Conservation (phyloP, 768 basidiomycete genomes). For the Agaricus blazei region DNA sequence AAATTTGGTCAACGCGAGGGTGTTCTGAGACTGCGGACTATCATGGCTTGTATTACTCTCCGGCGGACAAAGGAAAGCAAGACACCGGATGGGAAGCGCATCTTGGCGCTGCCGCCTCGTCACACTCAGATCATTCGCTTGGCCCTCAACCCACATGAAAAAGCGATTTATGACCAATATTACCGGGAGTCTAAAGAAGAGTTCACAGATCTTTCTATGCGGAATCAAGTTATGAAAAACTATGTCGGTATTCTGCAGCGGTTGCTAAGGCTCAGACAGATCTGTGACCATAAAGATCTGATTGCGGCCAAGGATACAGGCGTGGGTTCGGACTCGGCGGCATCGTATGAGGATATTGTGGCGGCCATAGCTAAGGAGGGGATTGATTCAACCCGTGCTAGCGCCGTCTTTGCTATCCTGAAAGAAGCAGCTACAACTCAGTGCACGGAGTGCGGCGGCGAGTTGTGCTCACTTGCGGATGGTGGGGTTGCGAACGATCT, state of each 20-base stretch:
- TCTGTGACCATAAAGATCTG: constrained; percentile 93
- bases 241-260: constrained; percentile 97
- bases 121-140: constrained; percentile 83
- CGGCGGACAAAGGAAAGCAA: constrained; percentile 94
- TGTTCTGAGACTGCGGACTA: constrained; percentile 87
- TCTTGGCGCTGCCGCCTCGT: constrained; percentile 87
- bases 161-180: constrained; percentile 82
- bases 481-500: constrained; percentile 29
- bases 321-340: constrained; percentile 40
- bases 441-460: constrained; percentile 82
- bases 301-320: constrained; percentile 61
- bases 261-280: constrained; percentile 92
- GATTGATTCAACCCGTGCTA: constrained; percentile 66
- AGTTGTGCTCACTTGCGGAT: constrained; percentile 57
- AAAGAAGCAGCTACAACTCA: constrained; percentile 85
- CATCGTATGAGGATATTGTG: constrained; percentile 75
- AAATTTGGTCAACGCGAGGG: constrained; percentile 89
- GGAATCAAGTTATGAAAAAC: constrained; percentile 96
- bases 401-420: constrained; percentile 79
- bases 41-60: constrained; percentile 96
- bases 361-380: constrained; percentile 75
- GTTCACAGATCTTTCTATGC: constrained; percentile 80
- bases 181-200: constrained; percentile 89
- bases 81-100: constrained; percentile 72
- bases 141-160: constrained; percentile 78